Evolutionary conservation across 2,329 filamentous ascomycete genomes (phyloP), one percentile per base, ranked within the genome.

Genomic region (Setomelanomma holmii): DNA sequence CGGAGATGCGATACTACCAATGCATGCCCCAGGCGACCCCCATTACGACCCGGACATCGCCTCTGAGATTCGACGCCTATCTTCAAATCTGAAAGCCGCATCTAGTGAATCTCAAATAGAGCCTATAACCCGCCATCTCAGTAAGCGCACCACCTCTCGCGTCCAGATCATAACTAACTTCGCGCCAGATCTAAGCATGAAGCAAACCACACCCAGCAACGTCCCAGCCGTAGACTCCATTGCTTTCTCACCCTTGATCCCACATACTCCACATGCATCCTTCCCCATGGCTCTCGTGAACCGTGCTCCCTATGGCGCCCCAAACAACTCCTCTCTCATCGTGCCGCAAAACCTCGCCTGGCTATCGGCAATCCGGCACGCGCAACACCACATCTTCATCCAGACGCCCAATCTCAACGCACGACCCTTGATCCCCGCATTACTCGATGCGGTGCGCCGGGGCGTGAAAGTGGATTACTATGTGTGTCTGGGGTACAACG

Each of bases 381-480:
- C 89, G 0, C 72, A 79, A 47, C 75, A 76, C 11, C 80, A 76
- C 22, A 82, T 93, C n/a, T 91, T 93, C 64, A 91, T 93, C 51
- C 89, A 93, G 69, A 87, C 88, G 0, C 90, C 90, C 0, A 88
- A 90, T 19, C 80, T 93, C 33, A 93, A 93, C 63, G 89, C 89
- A 0, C 82, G 84, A 50, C 86, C 85, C 0, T 75, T 92, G 0
- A 64, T 91, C 0, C 82, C 85, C 0, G 86, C 86, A 1, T 81
- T 93, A 3, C 67, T 83, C 0, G 81, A 80, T 3, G 89, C 90
- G 0, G 82, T 87, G n/a, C 80, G 85, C 53, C 79, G 89, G 1
- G 89, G 89, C 0, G 74, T 92, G 0, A 77, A 86, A 44, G 85
- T 92, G 0, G 86, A 83, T 0, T 87, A 86, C 68, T 92, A 90